Conservation (phyloP, 148 eudicot genomes). For the Rhododendron williamsianum region DNA sequence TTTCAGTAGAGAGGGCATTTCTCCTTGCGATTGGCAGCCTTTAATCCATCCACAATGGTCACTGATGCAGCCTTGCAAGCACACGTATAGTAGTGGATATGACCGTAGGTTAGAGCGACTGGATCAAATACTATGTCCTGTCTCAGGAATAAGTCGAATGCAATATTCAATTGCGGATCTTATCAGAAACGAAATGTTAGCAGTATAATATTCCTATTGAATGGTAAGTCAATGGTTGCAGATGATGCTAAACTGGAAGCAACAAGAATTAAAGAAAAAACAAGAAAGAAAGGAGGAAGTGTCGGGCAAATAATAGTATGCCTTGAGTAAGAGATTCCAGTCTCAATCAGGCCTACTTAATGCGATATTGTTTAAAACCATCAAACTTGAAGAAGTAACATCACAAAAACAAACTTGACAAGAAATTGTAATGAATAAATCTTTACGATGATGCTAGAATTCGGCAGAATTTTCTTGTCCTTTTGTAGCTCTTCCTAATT, state of each 20-base stretch:
- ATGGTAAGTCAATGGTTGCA: background rate
- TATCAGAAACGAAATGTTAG: background rate
- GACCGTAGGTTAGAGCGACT: slow-evolving; percentile 79
- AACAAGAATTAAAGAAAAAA: background rate
- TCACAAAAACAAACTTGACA: background rate
- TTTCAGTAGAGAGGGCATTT: slow-evolving; percentile 88
- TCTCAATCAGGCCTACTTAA: background rate
- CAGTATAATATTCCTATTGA: background rate
- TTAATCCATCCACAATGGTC: slow-evolving; percentile 73
- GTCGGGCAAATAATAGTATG: background rate
- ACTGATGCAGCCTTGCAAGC: slow-evolving; percentile 91
- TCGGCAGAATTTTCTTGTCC: background rate
- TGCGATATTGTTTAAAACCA: background rate
- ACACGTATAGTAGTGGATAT: slow-evolving; percentile 80
- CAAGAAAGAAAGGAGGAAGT: background rate
- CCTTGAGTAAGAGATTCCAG: background rate
- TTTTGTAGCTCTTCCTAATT: background rate
- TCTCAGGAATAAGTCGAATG: background rate
- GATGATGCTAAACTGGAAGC: background rate
- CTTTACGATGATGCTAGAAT: background rate
- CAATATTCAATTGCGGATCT: background rate
- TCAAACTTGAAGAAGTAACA: background rate
- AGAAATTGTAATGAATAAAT: background rate
- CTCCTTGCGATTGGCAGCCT: slow-evolving; percentile 46
- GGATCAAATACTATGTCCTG: slow-evolving; percentile 92